Evolutionary conservation across 2,329 filamentous ascomycete genomes (phyloP).

Genomic region (Aureobasidium leucospermi): DNA sequence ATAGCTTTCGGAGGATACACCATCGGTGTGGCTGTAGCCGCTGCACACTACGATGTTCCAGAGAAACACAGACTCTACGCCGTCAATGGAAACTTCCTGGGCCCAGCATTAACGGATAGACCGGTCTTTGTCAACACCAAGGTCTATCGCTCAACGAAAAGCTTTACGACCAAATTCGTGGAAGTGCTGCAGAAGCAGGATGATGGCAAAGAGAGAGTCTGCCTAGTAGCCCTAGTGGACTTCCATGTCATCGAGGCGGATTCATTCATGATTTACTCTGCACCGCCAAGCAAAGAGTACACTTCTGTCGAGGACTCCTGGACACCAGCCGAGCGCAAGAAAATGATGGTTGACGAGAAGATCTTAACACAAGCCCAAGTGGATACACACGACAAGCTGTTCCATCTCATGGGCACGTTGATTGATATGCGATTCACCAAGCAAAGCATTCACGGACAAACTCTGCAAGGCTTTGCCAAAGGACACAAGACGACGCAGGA

Average conservation of each 20-base stretch:
- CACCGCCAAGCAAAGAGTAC: slow-evolving; percentile 29
- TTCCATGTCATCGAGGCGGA: slow-evolving; percentile 39
- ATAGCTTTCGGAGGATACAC: slow-evolving; percentile 44
- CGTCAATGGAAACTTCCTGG: slow-evolving; percentile 40
- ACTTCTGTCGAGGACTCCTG: slow-evolving; percentile 23
- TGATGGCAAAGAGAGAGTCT: slow-evolving; percentile 31
- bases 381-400: slow-evolving; percentile 22
- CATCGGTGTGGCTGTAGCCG: slow-evolving; percentile 34
- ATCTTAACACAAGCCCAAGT: slow-evolving; percentile 21
- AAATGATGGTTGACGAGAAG: slow-evolving; percentile 21
- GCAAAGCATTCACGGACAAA: slow-evolving; percentile 39
- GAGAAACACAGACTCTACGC: slow-evolving; percentile 38
- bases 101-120: slow-evolving; percentile 37
- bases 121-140: slow-evolving; percentile 33
- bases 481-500: slow-evolving; percentile 30
- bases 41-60: slow-evolving; percentile 35
- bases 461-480: slow-evolving; percentile 36
- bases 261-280: slow-evolving; percentile 32
- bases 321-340: slow-evolving; percentile 15
- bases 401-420: slow-evolving; percentile 24
- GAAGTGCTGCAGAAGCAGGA: slow-evolving; percentile 37
- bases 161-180: slow-evolving; percentile 43
- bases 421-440: slow-evolving; percentile 33
- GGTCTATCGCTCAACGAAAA: slow-evolving; percentile 37
- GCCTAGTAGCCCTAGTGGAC: slow-evolving; percentile 39